These are phyloP conservation scores for Pichia cephalocereana DNA, from an alignment of 805 yeast species.

Conservation along the genomic window DNA sequence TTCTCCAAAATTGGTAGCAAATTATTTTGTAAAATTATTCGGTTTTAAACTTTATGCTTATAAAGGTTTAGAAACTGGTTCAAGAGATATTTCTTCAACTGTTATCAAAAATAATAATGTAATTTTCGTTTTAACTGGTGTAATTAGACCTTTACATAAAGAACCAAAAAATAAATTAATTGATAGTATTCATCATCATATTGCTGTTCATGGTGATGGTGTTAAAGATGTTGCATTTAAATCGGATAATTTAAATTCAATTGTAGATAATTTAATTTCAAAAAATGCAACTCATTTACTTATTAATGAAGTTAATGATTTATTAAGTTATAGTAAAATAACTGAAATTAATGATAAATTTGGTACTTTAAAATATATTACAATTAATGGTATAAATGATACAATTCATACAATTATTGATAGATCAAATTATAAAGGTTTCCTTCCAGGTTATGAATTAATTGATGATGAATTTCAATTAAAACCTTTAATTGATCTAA, in stretches of 20 bases:
- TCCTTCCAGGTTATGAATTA: conserved; percentile 18
- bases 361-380: conserved; percentile 49
- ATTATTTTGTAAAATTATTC: conserved; percentile 40
- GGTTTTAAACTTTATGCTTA: conserved; percentile 61
- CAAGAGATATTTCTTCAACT: conserved; percentile 43
- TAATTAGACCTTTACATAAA: conserved; percentile 23
- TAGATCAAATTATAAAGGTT: conserved; percentile 20
- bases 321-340: conserved; percentile 3
- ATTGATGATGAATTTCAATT: conserved; percentile 2
- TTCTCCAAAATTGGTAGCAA: conserved; percentile 60
- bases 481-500: conserved; percentile 24
- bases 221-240: conserved; percentile 67
- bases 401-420: conserved; percentile 62
- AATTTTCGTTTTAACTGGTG: conserved; percentile 37
- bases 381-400: conserved; percentile 48
- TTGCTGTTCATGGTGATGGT: conserved; percentile 62
- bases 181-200: conserved; percentile 35
- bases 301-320: conserved; percentile 26
- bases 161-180: conserved; percentile 9
- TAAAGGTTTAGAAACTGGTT: conserved; percentile 61
- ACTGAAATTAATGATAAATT: conserved; percentile 28
- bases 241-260: conserved; percentile 38
- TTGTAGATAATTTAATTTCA: background rate
- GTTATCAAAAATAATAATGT: conserved; percentile 53
- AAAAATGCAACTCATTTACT: background rate